These are phyloP conservation scores for Puccinellia tenuiflora DNA, from an alignment of 176 grass and related monocot genomes.

Conservation along the genomic window DNA sequence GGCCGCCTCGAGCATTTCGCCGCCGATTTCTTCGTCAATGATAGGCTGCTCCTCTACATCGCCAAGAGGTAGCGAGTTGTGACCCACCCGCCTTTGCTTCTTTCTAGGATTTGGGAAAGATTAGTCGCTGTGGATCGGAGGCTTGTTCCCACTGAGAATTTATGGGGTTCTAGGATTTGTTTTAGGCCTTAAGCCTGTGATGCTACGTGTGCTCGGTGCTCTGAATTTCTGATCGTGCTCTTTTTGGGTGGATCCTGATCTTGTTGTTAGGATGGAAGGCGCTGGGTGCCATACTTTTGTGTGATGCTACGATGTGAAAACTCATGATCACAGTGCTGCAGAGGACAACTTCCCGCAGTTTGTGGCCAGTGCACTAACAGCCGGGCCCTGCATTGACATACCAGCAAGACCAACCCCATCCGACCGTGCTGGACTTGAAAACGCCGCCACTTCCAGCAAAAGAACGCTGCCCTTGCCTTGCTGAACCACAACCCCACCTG, in stretches of 20 bases:
- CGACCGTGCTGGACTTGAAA: background rate
- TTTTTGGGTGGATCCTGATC: background rate
- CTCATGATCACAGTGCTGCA: background rate
- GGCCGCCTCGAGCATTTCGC: slow-evolving; percentile 5
- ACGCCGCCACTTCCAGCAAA: background rate
- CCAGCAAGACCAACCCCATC: background rate
- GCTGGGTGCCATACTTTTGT: background rate
- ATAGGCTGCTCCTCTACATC: slow-evolving; percentile 5
- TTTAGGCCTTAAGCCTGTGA: background rate
- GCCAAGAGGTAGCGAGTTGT: background rate
- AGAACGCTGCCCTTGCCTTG: background rate
- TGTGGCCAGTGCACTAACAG: background rate
- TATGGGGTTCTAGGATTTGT: background rate
- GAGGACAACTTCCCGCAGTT: background rate
- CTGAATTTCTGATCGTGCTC: background rate
- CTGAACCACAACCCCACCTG: background rate
- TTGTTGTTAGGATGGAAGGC: background rate
- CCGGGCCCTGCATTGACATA: background rate
- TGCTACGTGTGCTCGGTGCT: background rate
- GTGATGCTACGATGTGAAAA: background rate
- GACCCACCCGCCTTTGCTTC: background rate
- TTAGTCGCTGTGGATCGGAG: background rate
- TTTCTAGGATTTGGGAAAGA: background rate
- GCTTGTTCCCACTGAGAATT: background rate
- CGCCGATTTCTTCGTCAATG: slow-evolving; percentile 12